Base-by-base conservation (phyloP, 148 eudicot genomes). In the Vaccinium myrtillus region DNA sequence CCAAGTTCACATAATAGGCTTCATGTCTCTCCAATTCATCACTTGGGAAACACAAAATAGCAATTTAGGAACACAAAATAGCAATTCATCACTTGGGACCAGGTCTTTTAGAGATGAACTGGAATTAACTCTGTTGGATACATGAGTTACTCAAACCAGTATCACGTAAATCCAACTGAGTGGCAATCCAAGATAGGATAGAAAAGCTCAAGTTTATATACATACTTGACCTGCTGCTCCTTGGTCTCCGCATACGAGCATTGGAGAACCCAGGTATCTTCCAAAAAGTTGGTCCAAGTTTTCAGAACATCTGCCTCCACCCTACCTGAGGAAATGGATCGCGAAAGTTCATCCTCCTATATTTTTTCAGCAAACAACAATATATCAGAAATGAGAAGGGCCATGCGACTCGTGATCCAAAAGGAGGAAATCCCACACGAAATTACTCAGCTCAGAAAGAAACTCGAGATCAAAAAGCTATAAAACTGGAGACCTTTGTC, bases 241-340 rank as follows among this genome's bases (percentile, higher is more conserved):
- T 92, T 93, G 21, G 90, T 85, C 90, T 94, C 98, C 43, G 90
- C 78, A 74, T 87, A 88, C 50, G 93, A 86, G 84, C 91, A 86
- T 85, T 94, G 99, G 39, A 97, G 93, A 90, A 86, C 88, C 98
- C 98, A 97, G 46, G 99, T 91, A 88, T 97, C 98, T 86, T 95
- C 98, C 89, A 97, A 91, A 86, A 97, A 97, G 89, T 95, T 97
- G 82, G 94, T 88, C 99, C 99, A 97, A 58, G 98, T 94, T 88
- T 87, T 90, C 14, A 97, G 88, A 86, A 97, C 96, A 81, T 91
- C 90, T 10, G 91, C 93, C 88, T 97, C 99, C 83, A 87, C 90
- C 88, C 87, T 90, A 86, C 95, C 91, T 14, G 98, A 97, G 71
- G 88, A 89, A 82, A 97, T 87, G 79, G 98, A 90, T 85, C 87